These are phyloP conservation scores for Blastocystis sp. DNA, from an alignment of 352 stramenopile species.

Conservation along the genomic window DNA sequence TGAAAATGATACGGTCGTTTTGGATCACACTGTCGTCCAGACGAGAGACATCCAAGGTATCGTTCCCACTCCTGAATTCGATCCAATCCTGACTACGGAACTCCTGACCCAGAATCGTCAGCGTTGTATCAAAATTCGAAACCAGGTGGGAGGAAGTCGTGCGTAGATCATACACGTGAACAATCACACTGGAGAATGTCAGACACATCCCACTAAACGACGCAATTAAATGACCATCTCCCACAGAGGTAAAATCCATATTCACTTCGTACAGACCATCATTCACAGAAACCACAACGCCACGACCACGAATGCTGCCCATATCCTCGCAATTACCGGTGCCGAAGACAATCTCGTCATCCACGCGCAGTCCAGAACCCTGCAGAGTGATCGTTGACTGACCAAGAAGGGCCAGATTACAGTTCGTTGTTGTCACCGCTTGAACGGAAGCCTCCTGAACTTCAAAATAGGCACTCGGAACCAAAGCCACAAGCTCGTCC, in stretches of 20 bases:
- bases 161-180: neutral
- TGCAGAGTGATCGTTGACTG: neutral
- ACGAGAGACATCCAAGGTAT: neutral
- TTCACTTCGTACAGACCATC: neutral
- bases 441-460: slow-evolving; percentile 2
- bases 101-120: neutral
- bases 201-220: slow-evolving; percentile 1
- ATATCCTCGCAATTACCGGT: neutral
- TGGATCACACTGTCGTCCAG: neutral
- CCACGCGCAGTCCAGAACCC: neutral
- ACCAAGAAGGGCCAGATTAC: neutral
- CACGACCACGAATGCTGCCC: neutral
- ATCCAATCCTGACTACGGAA: neutral
- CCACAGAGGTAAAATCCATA: neutral
- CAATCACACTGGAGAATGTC: neutral
- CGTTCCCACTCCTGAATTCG: neutral
- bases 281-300: neutral
- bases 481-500: neutral
- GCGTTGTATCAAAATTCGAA: neutral
- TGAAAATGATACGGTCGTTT: neutral
- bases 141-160: neutral
- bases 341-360: neutral
- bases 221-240: neutral
- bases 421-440: neutral
- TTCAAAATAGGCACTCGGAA: neutral